A percentile compares a stretch with the other conserved stretches of the same genome.
phyloP scores from a whole-genome alignment of 768 basidiomycete species.

The Naganishia vishniacii region DNA sequence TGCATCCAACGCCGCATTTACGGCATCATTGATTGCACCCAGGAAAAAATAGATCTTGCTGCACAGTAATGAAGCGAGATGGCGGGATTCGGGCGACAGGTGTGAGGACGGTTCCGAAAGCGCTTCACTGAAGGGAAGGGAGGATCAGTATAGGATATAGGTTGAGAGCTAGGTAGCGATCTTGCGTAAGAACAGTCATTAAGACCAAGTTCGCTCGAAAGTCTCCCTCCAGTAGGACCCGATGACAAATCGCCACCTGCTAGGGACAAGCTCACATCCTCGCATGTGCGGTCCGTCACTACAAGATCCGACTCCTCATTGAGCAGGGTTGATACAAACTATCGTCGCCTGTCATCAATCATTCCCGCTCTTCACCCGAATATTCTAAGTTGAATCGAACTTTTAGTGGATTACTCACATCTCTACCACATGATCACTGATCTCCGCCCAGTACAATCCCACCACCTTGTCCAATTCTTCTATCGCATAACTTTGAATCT shows the following conservation, averaged over 20 bases:
- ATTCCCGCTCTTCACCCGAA: too few relatives aligned
- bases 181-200: too few relatives aligned
- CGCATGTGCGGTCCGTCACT: too few relatives aligned
- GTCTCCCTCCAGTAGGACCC: too few relatives aligned
- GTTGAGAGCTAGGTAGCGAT: too few relatives aligned
- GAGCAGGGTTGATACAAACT: too few relatives aligned
- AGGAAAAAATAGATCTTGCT: conserved; percentile 98
- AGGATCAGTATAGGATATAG: neutral
- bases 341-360: too few relatives aligned
- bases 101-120: conserved; percentile 73
- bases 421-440: conserved; percentile 82
- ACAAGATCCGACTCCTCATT: too few relatives aligned
- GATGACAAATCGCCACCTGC: too few relatives aligned
- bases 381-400: too few relatives aligned
- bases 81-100: conserved; percentile 66
- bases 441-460: conserved; percentile 96
- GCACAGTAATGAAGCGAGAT: conserved; percentile 82
- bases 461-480: conserved; percentile 74
- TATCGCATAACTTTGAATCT: conserved; percentile 88
- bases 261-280: too few relatives aligned
- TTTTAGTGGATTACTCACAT: conserved; percentile 76
- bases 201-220: too few relatives aligned
- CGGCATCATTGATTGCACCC: conserved; percentile 88
- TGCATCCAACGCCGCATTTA: conserved; percentile 89
- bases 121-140: conserved; percentile 61